These are phyloP conservation scores for Calocybe gambosa DNA, from an alignment of 1,284 basidiomycete genomes.

Conservation along the genomic window DNA sequence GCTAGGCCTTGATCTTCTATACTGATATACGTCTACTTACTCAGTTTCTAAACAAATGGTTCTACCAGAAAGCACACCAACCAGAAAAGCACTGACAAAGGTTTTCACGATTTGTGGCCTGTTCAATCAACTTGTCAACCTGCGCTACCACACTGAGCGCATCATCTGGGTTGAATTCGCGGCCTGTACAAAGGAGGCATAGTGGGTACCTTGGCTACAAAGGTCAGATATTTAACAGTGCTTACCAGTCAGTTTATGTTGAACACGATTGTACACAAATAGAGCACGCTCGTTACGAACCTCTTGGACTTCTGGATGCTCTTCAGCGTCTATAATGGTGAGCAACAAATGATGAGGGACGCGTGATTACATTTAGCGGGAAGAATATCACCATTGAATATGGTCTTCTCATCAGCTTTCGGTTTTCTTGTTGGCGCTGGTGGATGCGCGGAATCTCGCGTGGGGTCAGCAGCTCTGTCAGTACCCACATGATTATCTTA, in stretches of 20 bases:
- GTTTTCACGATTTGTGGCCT: slow-evolving; percentile 89
- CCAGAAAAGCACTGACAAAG: slow-evolving; percentile 95
- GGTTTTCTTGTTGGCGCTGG: slow-evolving; percentile 70
- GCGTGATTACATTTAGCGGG: neutral
- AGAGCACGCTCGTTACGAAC: slow-evolving; percentile 87
- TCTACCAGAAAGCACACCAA: slow-evolving; percentile 69
- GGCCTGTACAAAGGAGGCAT: slow-evolving; percentile 42
- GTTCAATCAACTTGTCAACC: slow-evolving; percentile 86
- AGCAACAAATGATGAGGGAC: slow-evolving; percentile 6
- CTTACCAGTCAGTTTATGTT: slow-evolving; percentile 86
- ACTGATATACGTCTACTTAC: no score
- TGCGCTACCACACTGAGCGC: slow-evolving; percentile 71
- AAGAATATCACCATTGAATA: slow-evolving; percentile 57
- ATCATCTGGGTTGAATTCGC: slow-evolving; percentile 84
- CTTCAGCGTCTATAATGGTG: slow-evolving; percentile 44
- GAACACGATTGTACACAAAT: slow-evolving; percentile 88
- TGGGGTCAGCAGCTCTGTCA: slow-evolving; percentile 54
- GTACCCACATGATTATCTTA: slow-evolving; percentile 41
- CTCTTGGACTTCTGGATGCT: slow-evolving; percentile 62
- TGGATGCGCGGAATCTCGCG: slow-evolving; percentile 64
- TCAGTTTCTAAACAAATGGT: neutral
- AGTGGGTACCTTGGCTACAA: no score
- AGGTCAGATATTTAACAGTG: slow-evolving; percentile 6
- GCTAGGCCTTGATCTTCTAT: no score
- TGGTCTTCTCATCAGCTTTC: slow-evolving; percentile 78